Percentiles rank a stretch among this genome's conserved stretches.
Evolutionary conservation across 208 protist species (phyloP).

Genomic region (Acanthamoeba divionensis): DNA sequence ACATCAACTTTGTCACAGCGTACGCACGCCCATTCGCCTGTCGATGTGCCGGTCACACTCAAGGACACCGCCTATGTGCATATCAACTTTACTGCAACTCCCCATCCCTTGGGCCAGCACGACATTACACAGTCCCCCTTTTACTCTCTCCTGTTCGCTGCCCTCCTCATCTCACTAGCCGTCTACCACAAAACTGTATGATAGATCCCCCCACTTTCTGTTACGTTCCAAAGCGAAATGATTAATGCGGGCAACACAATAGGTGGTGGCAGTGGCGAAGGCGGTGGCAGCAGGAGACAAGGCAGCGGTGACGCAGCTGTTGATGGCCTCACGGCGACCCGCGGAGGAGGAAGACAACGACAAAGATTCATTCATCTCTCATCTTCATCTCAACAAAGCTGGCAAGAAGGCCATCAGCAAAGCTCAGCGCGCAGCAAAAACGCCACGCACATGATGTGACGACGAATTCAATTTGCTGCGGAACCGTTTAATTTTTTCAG

Average conservation of each 20-base stretch:
- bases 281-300: background rate
- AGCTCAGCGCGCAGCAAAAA: background rate
- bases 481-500: no score
- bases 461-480: no score
- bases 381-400: background rate
- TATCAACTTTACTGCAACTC: conserved; percentile 18
- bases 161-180: background rate
- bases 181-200: conserved; percentile 29
- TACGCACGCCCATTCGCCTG: background rate
- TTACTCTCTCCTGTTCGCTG: conserved; percentile 27
- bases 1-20: conserved; percentile 14
- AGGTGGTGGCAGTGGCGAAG: conserved; percentile 17
- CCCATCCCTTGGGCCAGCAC: background rate
- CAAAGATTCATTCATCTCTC: conserved; percentile 12
- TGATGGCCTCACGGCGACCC: background rate
- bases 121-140: background rate
- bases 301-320: background rate
- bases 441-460: no score
- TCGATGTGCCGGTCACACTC: background rate
- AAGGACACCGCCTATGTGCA: background rate
- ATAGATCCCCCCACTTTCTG: background rate
- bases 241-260: no score
- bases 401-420: background rate
- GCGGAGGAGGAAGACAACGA: conserved; percentile 30
- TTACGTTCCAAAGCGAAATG: no score